Evolutionary conservation across 2,329 filamentous ascomycete species (phyloP).

Genomic region (Chaetomium sp.): DNA sequence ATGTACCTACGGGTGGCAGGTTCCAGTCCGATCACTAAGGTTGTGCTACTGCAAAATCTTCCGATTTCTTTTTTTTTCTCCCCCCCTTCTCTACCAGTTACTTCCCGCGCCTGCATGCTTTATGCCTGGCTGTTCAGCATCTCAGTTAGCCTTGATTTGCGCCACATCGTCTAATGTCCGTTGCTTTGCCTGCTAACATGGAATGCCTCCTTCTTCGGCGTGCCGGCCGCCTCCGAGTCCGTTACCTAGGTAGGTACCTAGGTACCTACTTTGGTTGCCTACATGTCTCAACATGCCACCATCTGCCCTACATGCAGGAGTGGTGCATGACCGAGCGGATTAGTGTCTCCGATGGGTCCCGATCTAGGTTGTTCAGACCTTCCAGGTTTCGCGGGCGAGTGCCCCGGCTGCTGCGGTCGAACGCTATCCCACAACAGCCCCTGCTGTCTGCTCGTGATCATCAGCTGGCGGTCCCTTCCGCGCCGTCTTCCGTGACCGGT

Average conservation of each 20-base stretch:
- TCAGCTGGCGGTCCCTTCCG: not conserved
- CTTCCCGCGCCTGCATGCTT: not conserved
- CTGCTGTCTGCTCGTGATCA: not conserved
- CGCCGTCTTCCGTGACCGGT: not conserved
- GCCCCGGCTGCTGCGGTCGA: not conserved
- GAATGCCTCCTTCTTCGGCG: not conserved
- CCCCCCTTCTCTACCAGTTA: not conserved
- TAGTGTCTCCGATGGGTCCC: not conserved
- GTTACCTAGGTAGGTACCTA: not conserved
- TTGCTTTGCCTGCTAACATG: not conserved
- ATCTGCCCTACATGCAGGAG: conserved; percentile 1
- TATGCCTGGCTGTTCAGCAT: not conserved
- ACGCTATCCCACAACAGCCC: not conserved
- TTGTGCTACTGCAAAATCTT: not conserved
- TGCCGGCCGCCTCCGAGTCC: not conserved
- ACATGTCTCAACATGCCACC: not conserved
- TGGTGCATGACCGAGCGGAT: not conserved
- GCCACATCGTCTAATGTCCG: not conserved
- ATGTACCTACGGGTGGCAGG: no score
- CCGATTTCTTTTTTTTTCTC: not conserved
- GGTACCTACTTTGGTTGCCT: not conserved
- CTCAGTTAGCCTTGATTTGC: not conserved
- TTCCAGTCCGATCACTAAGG: not conserved
- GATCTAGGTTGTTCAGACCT: not conserved
- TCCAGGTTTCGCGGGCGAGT: not conserved